These are phyloP conservation scores for Galium porrigens DNA, from an alignment of 305 asterid genomes.

Conservation along the genomic window DNA sequence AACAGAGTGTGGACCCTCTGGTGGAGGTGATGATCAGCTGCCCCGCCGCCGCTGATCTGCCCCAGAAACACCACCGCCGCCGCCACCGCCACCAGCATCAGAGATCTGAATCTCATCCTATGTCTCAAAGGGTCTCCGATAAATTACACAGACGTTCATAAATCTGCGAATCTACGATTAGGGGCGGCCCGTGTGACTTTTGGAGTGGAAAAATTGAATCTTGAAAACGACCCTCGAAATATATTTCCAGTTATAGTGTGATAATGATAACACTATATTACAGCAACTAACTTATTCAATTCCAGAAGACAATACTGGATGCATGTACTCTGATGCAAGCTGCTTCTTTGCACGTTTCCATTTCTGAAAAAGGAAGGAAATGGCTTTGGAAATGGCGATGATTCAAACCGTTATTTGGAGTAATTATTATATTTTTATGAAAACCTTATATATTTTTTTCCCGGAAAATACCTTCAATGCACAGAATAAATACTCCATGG, in stretches of 20 bases:
- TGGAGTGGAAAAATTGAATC: background rate
- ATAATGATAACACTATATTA: background rate
- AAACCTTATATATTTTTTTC: too few relatives aligned
- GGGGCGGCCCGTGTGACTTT: background rate
- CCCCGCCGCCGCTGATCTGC: slow-evolving; percentile 25
- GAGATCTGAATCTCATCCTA: slow-evolving; percentile 13
- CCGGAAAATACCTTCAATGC: background rate
- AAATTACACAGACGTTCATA: background rate
- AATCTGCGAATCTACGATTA: background rate
- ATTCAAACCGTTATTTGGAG: background rate
- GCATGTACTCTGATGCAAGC: background rate
- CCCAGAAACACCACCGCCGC: slow-evolving; percentile 9
- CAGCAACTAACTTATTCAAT: background rate
- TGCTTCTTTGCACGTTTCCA: background rate
- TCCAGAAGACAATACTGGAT: background rate
- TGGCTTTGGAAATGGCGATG: background rate
- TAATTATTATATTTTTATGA: too few relatives aligned
- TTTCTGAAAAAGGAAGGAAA: too few relatives aligned
- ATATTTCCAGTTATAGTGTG: background rate
- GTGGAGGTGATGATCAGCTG: slow-evolving; percentile 12
- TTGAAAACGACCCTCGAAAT: slow-evolving; percentile 1
- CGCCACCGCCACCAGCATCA: background rate
- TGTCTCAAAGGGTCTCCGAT: background rate
- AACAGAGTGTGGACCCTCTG: slow-evolving; percentile 73
- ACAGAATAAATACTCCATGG: background rate